Conservation (phyloP, 2,329 filamentous ascomycete species). For the Curvularia hawaiiensis region DNA sequence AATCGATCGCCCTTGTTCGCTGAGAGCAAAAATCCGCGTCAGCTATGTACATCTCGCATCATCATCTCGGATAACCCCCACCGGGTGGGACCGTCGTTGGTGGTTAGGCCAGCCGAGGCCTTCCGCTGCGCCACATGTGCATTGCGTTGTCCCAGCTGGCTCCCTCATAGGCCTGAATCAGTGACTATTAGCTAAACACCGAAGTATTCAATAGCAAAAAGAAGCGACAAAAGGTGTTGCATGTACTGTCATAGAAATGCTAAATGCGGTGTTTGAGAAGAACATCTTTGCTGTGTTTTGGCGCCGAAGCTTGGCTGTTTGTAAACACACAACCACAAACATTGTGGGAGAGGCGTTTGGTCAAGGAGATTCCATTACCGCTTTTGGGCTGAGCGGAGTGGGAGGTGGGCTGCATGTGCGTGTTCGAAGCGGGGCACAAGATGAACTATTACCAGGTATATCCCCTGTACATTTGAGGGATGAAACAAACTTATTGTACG, state of each 20-base stretch:
- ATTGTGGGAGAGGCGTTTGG: not conserved
- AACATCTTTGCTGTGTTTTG: constrained; percentile 5
- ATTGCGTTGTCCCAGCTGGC: not conserved
- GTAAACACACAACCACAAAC: not conserved
- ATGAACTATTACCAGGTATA: not conserved
- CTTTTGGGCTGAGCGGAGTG: constrained; percentile 5
- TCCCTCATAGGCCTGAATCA: not conserved
- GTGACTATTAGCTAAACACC: not conserved
- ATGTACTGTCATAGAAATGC: constrained; percentile 1
- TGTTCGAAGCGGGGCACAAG: constrained; percentile 2
- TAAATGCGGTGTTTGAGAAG: not conserved
- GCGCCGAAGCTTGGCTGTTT: not conserved
- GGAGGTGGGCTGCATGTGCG: constrained; percentile 1
- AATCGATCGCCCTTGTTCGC: not conserved
- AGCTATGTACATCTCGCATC: constrained; percentile 1
- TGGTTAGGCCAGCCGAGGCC: constrained; percentile 8
- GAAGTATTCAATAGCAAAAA: constrained; percentile 2
- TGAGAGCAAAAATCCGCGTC: constrained; percentile 4
- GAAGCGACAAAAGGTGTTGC: not conserved
- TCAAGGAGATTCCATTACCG: constrained; percentile 6
- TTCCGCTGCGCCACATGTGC: constrained; percentile 4
- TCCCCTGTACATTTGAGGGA: not conserved
- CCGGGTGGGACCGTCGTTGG: not conserved
- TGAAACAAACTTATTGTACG: constrained; percentile 7
- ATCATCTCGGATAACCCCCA: constrained; percentile 10